A percentile compares a stretch with the other conserved stretches of the same genome.
phyloP scores from a whole-genome alignment of 768 basidiomycete genomes.

The Termitomyces sp. region DNA sequence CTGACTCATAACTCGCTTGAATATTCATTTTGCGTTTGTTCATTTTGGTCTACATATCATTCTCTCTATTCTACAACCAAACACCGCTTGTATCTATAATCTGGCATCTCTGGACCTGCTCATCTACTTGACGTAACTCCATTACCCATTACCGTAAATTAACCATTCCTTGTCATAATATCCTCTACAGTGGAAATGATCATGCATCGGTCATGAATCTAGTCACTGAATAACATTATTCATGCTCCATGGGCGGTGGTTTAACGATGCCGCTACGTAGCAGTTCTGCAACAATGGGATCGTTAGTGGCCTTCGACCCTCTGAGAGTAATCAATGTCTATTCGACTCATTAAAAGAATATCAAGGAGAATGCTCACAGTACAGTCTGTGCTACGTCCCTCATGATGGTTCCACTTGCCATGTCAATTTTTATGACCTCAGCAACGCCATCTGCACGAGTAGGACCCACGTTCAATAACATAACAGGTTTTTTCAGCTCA shows the following conservation, averaged over 20 bases:
- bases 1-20: not conserved
- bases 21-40: not conserved
- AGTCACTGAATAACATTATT: not conserved
- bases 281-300: slow-evolving; percentile 48
- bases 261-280: slow-evolving; percentile 56
- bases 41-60: not conserved
- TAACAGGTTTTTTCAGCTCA: slow-evolving; percentile 69
- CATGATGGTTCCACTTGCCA: slow-evolving; percentile 71
- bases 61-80: not conserved
- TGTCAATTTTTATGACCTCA: slow-evolving; percentile 77
- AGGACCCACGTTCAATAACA: slow-evolving; percentile 86
- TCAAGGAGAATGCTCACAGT: slow-evolving; percentile 43
- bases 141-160: not conserved
- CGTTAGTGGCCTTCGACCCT: slow-evolving; percentile 37
- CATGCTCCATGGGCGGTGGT: slow-evolving; percentile 40
- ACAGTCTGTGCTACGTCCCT: slow-evolving; percentile 56
- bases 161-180: not conserved
- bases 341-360: slow-evolving; percentile 4
- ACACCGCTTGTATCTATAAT: not conserved
- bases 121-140: not conserved
- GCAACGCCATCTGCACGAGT: slow-evolving; percentile 73
- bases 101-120: not conserved
- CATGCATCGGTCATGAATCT: not conserved
- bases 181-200: not conserved
- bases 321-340: slow-evolving; percentile 30